Evolutionary conservation across 1,139 yeast species (phyloP), one percentile per base, ranked within the genome.

Genomic region (Lodderomyces beijingensis): DNA sequence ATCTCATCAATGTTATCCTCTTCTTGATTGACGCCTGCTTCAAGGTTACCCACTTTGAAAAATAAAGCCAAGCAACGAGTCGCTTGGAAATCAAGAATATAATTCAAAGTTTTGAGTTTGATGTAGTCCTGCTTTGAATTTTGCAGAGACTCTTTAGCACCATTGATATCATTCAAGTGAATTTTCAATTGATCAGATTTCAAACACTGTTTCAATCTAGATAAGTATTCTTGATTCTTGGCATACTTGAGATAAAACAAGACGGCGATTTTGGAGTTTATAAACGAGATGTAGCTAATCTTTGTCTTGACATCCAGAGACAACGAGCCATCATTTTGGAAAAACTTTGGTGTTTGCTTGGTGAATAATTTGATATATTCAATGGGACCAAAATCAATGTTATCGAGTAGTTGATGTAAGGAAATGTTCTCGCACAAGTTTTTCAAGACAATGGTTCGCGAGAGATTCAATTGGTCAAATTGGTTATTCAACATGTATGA

Each of bases 381-480:
- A 24, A 68, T 64, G 3, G 74, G 74, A 3, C 74, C 74, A 40
- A 47, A 53, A 35, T 65, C 69, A 26, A 68, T 52, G 15, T 50
- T 46, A 38, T 62, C 49, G 29, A 68, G 49, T 17, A 68, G 48
- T 18, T 62, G 58, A 30, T 50, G 46, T 28, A 67, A 44, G 1
- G 58, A 31, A 22, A 65, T 41, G 16, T 50, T 52, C 15, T 50
- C 45, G 30, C 48, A 43, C 28, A 68, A 45, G 40, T 65, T 57
- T 33, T 50, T 55, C 27, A 68, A 43, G 7, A 64, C 49, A 5
- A 67, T 55, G 1, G 73, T 67, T 30, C 74, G 49, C 11, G 71
- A 60, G 6, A 36, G 18, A 30, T 37, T 39, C 18, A 41, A 27
- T 26, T 39, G 35, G 18, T 22, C 31, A 5, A 28, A 16, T 11